Conservation (phyloP, 2,329 filamentous ascomycete genomes). For the Plectosphaerella sp. region DNA sequence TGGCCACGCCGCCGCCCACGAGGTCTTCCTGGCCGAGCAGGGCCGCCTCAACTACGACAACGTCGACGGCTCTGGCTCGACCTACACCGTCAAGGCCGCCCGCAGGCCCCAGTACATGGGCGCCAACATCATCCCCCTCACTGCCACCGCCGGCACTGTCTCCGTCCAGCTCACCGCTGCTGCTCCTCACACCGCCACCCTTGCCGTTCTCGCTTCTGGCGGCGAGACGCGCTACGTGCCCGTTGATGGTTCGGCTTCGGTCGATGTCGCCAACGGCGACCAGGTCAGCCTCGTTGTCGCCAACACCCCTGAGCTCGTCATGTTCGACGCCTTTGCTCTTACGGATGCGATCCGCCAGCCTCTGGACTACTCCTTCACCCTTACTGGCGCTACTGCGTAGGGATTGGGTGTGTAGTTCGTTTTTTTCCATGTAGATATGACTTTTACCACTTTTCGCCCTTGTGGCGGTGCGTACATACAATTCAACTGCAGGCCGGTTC, state of each 20-base stretch:
- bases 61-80: slow-evolving; percentile 27
- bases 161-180: slow-evolving; percentile 27
- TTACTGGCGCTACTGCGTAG: slow-evolving; percentile 24
- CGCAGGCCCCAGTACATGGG: slow-evolving; percentile 44
- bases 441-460: slow-evolving; percentile 9
- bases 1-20: slow-evolving; percentile 34
- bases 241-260: slow-evolving; percentile 26
- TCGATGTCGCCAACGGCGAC: slow-evolving; percentile 27
- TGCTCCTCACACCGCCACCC: slow-evolving; percentile 32
- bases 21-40: slow-evolving; percentile 29
- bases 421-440: not conserved
- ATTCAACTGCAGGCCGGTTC: not conserved
- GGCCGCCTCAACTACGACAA: slow-evolving; percentile 34
- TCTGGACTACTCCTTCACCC: slow-evolving; percentile 30
- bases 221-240: slow-evolving; percentile 31
- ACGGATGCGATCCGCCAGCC: slow-evolving; percentile 29
- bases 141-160: slow-evolving; percentile 24
- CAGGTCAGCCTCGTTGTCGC: slow-evolving; percentile 40
- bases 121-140: slow-evolving; percentile 42
- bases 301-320: slow-evolving; percentile 38
- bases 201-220: slow-evolving; percentile 29
- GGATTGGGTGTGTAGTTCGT: not conserved
- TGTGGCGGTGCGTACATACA: not conserved
- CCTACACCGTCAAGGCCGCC: slow-evolving; percentile 36
- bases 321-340: slow-evolving; percentile 38